Percentiles rank a stretch among this genome's conserved stretches.
phyloP scores from a whole-genome alignment of 2,329 filamentous ascomycete genomes.

The Beauveria brongniartii region DNA sequence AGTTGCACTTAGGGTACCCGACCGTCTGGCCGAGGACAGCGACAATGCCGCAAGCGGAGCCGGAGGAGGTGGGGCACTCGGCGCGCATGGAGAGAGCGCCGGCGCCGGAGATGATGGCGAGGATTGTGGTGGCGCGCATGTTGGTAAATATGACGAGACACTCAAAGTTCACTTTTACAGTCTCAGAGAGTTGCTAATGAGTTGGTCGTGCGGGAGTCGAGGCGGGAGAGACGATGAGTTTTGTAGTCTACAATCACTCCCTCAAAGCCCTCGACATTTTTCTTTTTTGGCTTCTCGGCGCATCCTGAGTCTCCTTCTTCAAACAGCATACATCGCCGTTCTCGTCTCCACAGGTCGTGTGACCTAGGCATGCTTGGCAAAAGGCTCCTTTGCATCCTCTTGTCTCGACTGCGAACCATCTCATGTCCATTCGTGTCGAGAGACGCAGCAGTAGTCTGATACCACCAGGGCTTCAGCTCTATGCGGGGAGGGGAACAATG shows the following conservation, averaged over 20 bases:
- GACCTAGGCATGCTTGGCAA: neutral
- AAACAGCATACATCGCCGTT: neutral
- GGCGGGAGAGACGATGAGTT: neutral
- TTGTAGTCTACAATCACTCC: neutral
- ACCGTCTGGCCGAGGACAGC: neutral
- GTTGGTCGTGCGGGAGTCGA: neutral
- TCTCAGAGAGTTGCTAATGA: neutral
- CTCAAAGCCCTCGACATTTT: neutral
- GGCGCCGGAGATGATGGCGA: constrained; percentile 6
- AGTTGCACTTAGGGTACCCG: constrained; percentile 8
- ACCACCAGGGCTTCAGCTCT: neutral
- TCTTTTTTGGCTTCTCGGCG: neutral
- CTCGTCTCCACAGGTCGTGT: neutral
- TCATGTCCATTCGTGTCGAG: neutral
- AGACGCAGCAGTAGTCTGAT: neutral
- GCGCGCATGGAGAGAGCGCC: constrained; percentile 6
- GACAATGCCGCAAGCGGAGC: constrained; percentile 6
- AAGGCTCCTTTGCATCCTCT: neutral
- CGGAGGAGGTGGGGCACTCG: constrained; percentile 8
- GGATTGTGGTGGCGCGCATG: constrained; percentile 5
- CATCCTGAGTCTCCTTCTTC: neutral
- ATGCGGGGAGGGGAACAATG: neutral
- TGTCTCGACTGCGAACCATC: neutral
- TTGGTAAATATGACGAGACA: neutral
- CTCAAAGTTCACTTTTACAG: neutral